Evolutionary conservation across 1,284 basidiomycete genomes (phyloP), one percentile per base, ranked within the genome.

Genomic region (Ustilago lituana): DNA sequence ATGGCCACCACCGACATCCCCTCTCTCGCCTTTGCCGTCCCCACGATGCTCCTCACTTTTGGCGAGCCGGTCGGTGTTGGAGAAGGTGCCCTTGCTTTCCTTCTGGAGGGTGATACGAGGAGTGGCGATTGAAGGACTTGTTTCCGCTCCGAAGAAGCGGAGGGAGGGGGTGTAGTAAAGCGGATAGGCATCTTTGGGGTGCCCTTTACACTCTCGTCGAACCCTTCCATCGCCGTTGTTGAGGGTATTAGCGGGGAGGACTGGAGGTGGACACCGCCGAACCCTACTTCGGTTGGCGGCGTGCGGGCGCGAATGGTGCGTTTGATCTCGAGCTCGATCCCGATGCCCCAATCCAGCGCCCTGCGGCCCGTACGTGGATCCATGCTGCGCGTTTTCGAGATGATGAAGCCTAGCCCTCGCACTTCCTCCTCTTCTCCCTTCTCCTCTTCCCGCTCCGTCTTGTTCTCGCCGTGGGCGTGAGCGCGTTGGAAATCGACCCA

Each of bases 1-100:
- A 78, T 48, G 6, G 79, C 79, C 2, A 80, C 59, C 4, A 78
- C 53, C 29, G 70, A 74, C 78, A 79, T 78, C 1, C 58, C 58
- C 15, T 71, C 68, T 7, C 68, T 41, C 11, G 68, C 68, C 22
- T 70, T 70, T 1, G 36, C 54, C 3, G 36, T 27, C 2, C 45
- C 57, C 1, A 33, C 29, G 17, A 37, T 48, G 40, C 62, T 64
- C 17, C 55, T 32, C 9, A 36, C 24, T 29, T 60, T 55, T 1
- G 54, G 64, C 20, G 64, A 61, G 20, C n/a, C n/a, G n/a, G 23
- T 45, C 0, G 49, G 49, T 1, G 55, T 40, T 0, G 52, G 43
- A 6, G 55, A 59, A 1, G 31, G 22, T 17, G 27, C 57, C 22
- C 38, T 11, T 10, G 9, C 19, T 38, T 48, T 49, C 5, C 54